Base-by-base conservation (phyloP, 1,284 basidiomycete genomes). In the Rhodotorula glutinis region DNA sequence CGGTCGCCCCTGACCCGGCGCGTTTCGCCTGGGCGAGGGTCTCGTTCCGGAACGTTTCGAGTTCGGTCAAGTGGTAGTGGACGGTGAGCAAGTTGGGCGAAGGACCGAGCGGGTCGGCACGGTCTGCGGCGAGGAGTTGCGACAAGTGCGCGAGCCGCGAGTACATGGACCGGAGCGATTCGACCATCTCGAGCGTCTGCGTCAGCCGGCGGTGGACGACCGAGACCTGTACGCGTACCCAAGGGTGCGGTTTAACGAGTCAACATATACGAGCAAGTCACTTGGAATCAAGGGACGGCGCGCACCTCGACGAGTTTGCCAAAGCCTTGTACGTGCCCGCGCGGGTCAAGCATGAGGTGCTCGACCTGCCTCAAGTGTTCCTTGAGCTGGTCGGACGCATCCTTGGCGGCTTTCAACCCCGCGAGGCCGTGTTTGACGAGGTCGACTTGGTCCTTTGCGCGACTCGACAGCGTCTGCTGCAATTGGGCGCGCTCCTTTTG, bases 131-230 rank as follows among this genome's bases (percentile, higher is more conserved):
- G 52, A 99, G 85, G 82, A 95, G 86, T 52, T 84, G 83, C 72
- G 91, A 86, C 38, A 98, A 82, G 70, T 85, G 79, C 72, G 90
- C 87, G 27, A 98, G 86, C 77, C 90, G 89, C 23, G 86, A 83
- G 71, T 89, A 88, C 89, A 98, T 94, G 67, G 89, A 88, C 44
- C 91, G 83, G 43, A 98, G 84, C 77, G 95, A 93, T 70, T 89
- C 87, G 63, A 98, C 90, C 86, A 96, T 96, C 73, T 93, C 92
- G 76, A 94, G 90, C 4, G 94, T 97, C 72, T 91, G 90, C 65
- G 92, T 87, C 76, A 98, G 94, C 77, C 96, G 94, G 19, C 94
- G 85, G 78, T 98, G 95, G 1, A 98, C 90, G 81, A 90, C 88
- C 25, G 95, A 98, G 9, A 98, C 92, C 89, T 94, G 70, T 2